Base-by-base conservation (phyloP, 805 yeast species). In the Wickerhamomyces chaumierensis region DNA sequence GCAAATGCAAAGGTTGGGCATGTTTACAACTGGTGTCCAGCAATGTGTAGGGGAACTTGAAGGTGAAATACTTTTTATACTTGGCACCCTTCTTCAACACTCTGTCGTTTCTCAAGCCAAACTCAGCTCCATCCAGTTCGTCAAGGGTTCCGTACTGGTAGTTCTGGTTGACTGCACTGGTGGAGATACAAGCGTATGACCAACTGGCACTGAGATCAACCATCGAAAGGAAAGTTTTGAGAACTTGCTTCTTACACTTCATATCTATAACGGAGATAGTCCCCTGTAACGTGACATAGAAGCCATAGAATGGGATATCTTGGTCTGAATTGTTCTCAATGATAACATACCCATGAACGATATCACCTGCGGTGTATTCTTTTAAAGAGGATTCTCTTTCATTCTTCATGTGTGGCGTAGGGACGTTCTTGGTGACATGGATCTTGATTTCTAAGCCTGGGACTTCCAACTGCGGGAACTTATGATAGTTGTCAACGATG, bases 341-440 rank as follows among this genome's bases (percentile, higher is more conserved):
- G 7, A 65, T 52, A 39, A 74, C 66, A 47, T 68, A 73, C 0
- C 90, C 90, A 48, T 73, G 68, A 13, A 81, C 62, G 17, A 65
- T 63, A 50, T 80, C 87, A n/a, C 85, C 85, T 12, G 79, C 77
- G 16, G 72, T 72, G 50, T 71, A 81, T 52, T 77, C 83, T 41
- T 65, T 63, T 20, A 71, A 49, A 31, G 56, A 67, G 53, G 36
- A 71, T 59, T 34, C 56, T 5, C 37, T 19, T 25, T 44, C 51
- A 5, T 39, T 17, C 21, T 43, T 47, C 17, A 48, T 50, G 39
- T 66, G 55, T 0, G 77, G 75, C 28, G 51, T 53, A 0, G 78
- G 73, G 1, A 70, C 68, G 18, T 60, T 57, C 45, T 74, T 75
- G 1, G 80, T 71, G 8, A 75, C 70, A 41, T 54, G 64, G 14